Evolutionary conservation across 2,329 filamentous ascomycete genomes (phyloP), one percentile per base, ranked within the genome.

Genomic region (Tothia fuscella): DNA sequence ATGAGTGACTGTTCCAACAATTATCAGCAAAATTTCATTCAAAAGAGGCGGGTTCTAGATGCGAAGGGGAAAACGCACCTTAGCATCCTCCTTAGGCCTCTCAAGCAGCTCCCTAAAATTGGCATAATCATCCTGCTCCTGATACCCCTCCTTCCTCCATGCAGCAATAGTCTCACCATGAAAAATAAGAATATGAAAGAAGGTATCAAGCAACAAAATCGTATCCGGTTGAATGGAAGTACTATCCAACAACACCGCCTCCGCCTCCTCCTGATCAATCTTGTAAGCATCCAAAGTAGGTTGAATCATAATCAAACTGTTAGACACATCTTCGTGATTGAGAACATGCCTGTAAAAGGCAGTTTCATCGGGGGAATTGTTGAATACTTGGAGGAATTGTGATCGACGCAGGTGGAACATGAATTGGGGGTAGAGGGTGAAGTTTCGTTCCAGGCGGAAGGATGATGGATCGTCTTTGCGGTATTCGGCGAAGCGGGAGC

Each of bases 101-200:
- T 95, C 87, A 36, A 98, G 71, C 38, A 98, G 71, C 24, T 78
- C 65, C 38, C 81, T 82, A 65, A 98, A 93, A 63, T 95, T 96
- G 62, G 96, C 91, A 56, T 98, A 98, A 7, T 91, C 91, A 58
- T 95, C 89, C 61, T 96, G 89, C 2, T 95, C 87, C 53, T 98
- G 91, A 58, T 98, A 98, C 1, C 91, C 91, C 14, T 88, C 88
- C 63, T 98, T 96, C 50, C 88, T 80, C 91, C 91, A 98, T 59
- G 95, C 87, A 1, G 91, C 91, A 62, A 96, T 83, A 0, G 89
- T 96, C 69, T 98, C 89, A 48, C 91, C 91, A 55, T 98, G 88
- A 75, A 96, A 98, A 53, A 98, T 98, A 42, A 98, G 76, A 47
- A 98, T 98, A 61, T 98, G 91, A 75, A 98, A 98, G 71, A 98